Conservation (phyloP, 495 filamentous ascomycete genomes). For the Aspergillus biplanus region DNA sequence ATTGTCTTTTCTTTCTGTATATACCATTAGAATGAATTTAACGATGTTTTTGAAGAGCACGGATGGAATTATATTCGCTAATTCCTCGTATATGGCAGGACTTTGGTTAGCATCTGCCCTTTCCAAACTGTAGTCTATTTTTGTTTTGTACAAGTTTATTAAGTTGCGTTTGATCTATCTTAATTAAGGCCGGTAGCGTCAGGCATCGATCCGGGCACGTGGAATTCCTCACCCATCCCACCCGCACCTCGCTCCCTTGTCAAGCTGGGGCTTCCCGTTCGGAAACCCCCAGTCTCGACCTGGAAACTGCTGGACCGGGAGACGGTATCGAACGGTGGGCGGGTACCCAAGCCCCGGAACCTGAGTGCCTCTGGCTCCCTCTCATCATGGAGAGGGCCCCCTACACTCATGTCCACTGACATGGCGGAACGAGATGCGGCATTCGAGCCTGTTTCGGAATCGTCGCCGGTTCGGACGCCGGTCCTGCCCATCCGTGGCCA, state of each 20-base stretch:
- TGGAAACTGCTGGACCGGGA: constrained; percentile 47
- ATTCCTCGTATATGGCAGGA: too few species aligned
- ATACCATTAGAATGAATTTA: constrained; percentile 24
- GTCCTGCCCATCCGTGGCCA: constrained; percentile 79
- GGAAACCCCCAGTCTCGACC: constrained; percentile 40
- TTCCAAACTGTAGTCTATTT: not conserved
- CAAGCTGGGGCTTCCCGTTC: constrained; percentile 36
- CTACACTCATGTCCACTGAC: constrained; percentile 30
- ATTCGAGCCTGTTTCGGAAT: constrained; percentile 47
- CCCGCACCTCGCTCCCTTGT: constrained; percentile 38
- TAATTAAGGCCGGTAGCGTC: constrained; percentile 7
- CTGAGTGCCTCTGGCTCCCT: constrained; percentile 40
- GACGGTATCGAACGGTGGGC: constrained; percentile 38
- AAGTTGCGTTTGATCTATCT: not conserved
- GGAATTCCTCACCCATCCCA: constrained; percentile 39
- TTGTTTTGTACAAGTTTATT: not conserved
- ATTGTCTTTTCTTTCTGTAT: constrained; percentile 7
- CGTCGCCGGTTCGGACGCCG: constrained; percentile 48
- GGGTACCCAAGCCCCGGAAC: constrained; percentile 39
- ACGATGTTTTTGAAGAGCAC: constrained; percentile 11
- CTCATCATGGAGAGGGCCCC: constrained; percentile 27
- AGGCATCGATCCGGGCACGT: constrained; percentile 30
- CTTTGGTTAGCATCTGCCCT: not conserved
- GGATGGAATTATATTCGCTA: not conserved
- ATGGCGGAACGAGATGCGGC: constrained; percentile 41